These are phyloP conservation scores for Hippophae tibetana DNA, from an alignment of 306 rosid species.

Conservation along the genomic window DNA sequence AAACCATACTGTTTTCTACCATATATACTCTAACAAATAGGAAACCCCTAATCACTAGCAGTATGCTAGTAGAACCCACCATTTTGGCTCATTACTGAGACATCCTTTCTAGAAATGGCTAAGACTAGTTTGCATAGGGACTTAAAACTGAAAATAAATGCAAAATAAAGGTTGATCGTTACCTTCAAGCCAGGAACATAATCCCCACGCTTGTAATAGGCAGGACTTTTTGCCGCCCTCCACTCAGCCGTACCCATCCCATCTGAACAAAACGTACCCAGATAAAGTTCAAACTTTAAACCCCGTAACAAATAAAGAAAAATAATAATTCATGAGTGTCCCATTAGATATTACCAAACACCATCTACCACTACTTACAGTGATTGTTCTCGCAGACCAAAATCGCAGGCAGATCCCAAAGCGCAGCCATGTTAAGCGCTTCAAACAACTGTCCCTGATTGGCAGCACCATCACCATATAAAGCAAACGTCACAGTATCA, in stretches of 20 bases:
- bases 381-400: slow-evolving; percentile 98
- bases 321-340: not conserved
- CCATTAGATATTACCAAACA: not conserved
- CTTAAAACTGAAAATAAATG: no score
- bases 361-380: slow-evolving; percentile 40
- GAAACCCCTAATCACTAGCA: no score
- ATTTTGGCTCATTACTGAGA: no score
- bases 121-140: no score
- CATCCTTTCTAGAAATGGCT: no score
- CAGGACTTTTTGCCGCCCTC: slow-evolving; percentile 85
- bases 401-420: slow-evolving; percentile 88
- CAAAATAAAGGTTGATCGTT: not conserved
- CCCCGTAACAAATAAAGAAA: not conserved
- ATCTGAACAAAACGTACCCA: slow-evolving; percentile 29
- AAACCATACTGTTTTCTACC: no score
- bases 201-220: slow-evolving; percentile 94
- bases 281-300: slow-evolving; percentile 12
- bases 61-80: no score
- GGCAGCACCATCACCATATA: slow-evolving; percentile 93
- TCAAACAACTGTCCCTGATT: slow-evolving; percentile 92
- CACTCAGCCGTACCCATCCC: slow-evolving; percentile 99
- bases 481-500: slow-evolving; percentile 50
- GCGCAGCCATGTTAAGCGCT: slow-evolving; percentile 85
- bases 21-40: no score
- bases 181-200: slow-evolving; percentile 95